Conservation (phyloP, 257 asterid species). For the Thymus quinquecostatus region DNA sequence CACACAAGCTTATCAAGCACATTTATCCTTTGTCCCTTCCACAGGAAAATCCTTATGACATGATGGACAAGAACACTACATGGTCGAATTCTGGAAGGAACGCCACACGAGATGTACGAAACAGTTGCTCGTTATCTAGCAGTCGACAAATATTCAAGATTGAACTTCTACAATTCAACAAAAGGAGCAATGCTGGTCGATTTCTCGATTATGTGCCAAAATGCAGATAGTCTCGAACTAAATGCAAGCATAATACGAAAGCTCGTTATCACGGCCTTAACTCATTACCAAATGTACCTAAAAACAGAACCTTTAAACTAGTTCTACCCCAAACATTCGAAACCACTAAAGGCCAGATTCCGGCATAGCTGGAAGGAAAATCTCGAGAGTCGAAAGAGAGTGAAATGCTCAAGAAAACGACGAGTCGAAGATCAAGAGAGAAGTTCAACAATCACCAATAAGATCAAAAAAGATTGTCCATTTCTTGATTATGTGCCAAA, state of each 20-base stretch:
- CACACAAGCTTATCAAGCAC: slow-evolving; percentile 2
- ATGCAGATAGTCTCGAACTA: not conserved
- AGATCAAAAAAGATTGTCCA: not conserved
- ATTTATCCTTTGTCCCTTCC: not conserved
- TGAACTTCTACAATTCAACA: not conserved
- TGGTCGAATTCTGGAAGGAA: not conserved
- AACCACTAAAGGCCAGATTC: too few relatives aligned
- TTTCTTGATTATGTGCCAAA: not conserved
- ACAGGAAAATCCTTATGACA: not conserved
- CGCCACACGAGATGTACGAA: not conserved
- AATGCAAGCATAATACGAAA: slow-evolving; percentile 7
- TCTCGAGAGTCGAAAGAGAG: too few relatives aligned
- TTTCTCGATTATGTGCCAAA: not conserved
- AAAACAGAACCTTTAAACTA: slow-evolving; percentile 4
- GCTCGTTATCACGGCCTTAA: not conserved
- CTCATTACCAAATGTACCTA: not conserved
- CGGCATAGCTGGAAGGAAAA: too few relatives aligned
- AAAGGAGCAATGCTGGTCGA: not conserved
- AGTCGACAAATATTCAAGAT: not conserved
- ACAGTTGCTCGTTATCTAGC: not conserved
- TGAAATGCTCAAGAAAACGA: too few relatives aligned
- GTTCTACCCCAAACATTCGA: too few relatives aligned
- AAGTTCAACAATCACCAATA: too few relatives aligned
- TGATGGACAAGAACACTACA: not conserved
- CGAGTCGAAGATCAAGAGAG: too few relatives aligned